Evolutionary conservation across 2,329 filamentous ascomycete genomes (phyloP).

Genomic region (Neurospora crassa): DNA sequence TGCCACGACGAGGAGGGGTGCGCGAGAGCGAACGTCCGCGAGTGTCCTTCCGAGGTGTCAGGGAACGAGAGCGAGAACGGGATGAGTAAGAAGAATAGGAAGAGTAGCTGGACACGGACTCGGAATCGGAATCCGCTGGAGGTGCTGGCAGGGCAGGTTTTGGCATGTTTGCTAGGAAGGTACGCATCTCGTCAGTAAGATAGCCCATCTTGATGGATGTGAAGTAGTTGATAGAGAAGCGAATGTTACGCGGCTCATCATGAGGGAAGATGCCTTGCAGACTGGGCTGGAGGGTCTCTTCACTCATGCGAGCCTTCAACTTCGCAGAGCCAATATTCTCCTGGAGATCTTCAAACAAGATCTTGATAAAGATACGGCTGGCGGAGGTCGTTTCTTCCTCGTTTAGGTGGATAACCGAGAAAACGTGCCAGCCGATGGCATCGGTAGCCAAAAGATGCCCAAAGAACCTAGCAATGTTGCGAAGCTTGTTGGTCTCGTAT

Average conservation of each 20-base stretch:
- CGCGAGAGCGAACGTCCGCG: conserved; percentile 27
- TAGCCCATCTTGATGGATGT: conserved; percentile 94
- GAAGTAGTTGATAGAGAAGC: conserved; percentile 99
- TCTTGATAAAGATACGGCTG: conserved; percentile 97
- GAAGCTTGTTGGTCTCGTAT: conserved; percentile 88
- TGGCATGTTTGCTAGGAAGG: conserved; percentile 79
- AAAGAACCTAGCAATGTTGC: conserved; percentile 93
- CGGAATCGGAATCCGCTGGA: conserved; percentile 54
- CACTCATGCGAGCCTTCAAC: conserved; percentile 65
- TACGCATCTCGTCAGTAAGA: conserved; percentile 90
- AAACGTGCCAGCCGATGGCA: conserved; percentile 83
- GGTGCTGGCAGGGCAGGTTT: conserved; percentile 70
- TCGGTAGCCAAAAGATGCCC: conserved; percentile 83
- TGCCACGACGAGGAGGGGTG: conserved; percentile 13
- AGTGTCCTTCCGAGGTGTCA: conserved; percentile 27
- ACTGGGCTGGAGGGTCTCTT: conserved; percentile 67
- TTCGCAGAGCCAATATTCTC: conserved; percentile 80
- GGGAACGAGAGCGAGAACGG: conserved; percentile 36
- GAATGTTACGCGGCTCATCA: conserved; percentile 80
- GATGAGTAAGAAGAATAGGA: conserved; percentile 59
- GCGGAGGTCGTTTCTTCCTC: conserved; percentile 96
- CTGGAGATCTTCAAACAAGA: conserved; percentile 84
- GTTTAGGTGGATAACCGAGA: conserved; percentile 79
- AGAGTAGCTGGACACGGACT: conserved; percentile 70
- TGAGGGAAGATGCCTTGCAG: conserved; percentile 82